Conservation (phyloP, 192 early-diverging fungal genomes). For the Paraglomus occultum region DNA sequence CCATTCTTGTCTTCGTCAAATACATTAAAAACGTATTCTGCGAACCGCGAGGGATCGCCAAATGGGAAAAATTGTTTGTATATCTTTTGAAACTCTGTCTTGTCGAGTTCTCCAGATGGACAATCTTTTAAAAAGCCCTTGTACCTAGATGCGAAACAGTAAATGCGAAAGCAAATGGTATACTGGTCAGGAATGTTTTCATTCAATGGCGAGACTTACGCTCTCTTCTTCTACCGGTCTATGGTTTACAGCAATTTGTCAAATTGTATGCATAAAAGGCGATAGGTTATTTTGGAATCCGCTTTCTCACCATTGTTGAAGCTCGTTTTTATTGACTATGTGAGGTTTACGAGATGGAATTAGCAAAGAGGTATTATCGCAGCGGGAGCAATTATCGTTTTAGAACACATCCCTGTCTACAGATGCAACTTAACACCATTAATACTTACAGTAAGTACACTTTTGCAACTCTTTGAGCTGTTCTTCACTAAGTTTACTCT, state of each 20-base stretch:
- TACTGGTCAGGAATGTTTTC: not conserved
- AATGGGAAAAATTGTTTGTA: conserved; percentile 99
- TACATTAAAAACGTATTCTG: conserved; percentile 88
- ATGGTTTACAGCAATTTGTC: not conserved
- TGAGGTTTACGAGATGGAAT: not conserved
- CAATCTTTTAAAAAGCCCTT: conserved; percentile 95
- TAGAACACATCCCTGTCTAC: no score
- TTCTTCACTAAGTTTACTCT: conserved; percentile 78
- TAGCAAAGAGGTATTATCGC: no score
- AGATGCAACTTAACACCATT: no score
- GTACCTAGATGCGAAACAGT: conserved; percentile 56
- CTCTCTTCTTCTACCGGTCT: not conserved
- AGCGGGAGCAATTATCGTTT: no score
- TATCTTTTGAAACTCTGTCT: conserved; percentile 84
- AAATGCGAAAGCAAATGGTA: no score
- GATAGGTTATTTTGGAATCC: not conserved
- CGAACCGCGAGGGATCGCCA: conserved; percentile 86
- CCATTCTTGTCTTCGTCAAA: conserved; percentile 92
- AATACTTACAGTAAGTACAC: conserved; percentile 76
- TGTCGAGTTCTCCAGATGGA: conserved; percentile 80
- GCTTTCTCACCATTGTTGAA: conserved; percentile 80
- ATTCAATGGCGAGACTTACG: no score
- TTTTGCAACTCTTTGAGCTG: conserved; percentile 77
- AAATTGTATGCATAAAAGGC: not conserved
- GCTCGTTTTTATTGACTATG: conserved; percentile 86